Evolutionary conservation across 2,329 filamentous ascomycete genomes (phyloP), one percentile per base, ranked within the genome.

Genomic region (Sporothrix protearum): DNA sequence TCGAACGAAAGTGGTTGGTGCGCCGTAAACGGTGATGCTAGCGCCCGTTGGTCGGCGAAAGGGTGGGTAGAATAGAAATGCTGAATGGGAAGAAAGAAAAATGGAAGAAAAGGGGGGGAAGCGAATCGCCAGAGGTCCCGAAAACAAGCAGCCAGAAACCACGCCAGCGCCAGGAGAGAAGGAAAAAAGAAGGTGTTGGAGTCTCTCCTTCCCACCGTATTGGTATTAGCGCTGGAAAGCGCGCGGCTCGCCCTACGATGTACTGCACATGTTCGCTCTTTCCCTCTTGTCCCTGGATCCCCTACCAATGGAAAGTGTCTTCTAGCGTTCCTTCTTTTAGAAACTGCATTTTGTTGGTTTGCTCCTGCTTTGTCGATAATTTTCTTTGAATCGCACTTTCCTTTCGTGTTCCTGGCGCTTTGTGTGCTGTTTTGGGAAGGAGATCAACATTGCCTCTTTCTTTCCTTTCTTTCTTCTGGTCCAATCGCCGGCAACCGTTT

Each of bases 1-100:
- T n/a, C 30, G 14, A 47, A 47, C 67, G 67, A 69, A 59, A 69
- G 45, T 51, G 67, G 51, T 69, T 67, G 64, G 64, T n/a, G 45
- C 61, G 61, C 39, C 22, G 39, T 67, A 51, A 67, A 67, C 45
- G 45, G 64, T 39, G 47, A 47, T 39, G 30, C n/a, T 53, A 39
- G 30, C 10, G 64, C 14, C 47, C 28, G 64, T 49, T 66, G 22
- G 59, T 22, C 28, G 59, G n/a, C 3, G 12, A 19, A 28, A 9
- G 55, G 5, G 30, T 59, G 8, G 55, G 28, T 14, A 19, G 2
- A 19, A 10, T 8, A 36, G 33, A 36, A 8, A 39, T 9, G 28
- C 19, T 10, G 19, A n/a, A 51, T 19, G 25, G 25, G 22, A 45
- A 57, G 30, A 42, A 61, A 47, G 36, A 22, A 36, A 22, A 22